These are phyloP conservation scores for Stephanocyclus meneghinianus DNA, from an alignment of 352 stramenopile species.

Conservation along the genomic window DNA sequence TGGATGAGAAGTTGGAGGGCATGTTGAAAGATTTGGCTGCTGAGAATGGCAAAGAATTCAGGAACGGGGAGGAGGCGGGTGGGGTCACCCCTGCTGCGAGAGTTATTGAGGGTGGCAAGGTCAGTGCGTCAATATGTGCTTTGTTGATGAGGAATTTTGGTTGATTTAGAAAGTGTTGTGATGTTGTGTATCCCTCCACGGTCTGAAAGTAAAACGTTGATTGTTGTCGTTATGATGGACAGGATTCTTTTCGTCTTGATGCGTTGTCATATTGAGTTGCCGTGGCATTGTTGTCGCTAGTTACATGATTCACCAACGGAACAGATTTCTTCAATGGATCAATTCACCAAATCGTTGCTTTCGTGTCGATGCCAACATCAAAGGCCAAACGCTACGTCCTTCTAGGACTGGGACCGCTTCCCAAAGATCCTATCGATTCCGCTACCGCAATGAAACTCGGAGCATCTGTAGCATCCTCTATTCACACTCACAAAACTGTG, in stretches of 20 bases:
- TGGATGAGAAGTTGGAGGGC: constrained; percentile 70
- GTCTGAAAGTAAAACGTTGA: background rate
- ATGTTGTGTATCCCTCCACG: background rate
- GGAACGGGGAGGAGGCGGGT: constrained; percentile 68
- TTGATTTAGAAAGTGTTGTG: background rate
- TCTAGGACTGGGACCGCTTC: constrained; percentile 59
- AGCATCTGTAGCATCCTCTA: constrained; percentile 58
- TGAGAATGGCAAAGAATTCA: constrained; percentile 79
- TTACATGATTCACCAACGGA: background rate
- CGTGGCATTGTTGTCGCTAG: background rate
- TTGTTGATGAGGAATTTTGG: no score
- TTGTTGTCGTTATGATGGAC: no score
- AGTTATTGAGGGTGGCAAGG: constrained; percentile 44
- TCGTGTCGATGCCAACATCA: background rate
- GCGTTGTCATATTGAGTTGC: no score
- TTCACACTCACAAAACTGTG: constrained; percentile 71
- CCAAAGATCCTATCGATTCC: constrained; percentile 40
- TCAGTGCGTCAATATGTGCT: background rate
- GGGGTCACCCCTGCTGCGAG: constrained; percentile 65
- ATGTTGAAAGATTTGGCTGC: constrained; percentile 63
- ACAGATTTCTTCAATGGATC: no score
- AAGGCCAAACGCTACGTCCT: constrained; percentile 63
- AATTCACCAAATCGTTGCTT: no score
- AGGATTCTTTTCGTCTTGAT: no score
- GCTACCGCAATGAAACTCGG: constrained; percentile 55